A percentile compares a stretch with the other conserved stretches of the same genome.
Conservation (phyloP, 2,329 filamentous ascomycete genomes). For the Sclerotinia minor region DNA sequence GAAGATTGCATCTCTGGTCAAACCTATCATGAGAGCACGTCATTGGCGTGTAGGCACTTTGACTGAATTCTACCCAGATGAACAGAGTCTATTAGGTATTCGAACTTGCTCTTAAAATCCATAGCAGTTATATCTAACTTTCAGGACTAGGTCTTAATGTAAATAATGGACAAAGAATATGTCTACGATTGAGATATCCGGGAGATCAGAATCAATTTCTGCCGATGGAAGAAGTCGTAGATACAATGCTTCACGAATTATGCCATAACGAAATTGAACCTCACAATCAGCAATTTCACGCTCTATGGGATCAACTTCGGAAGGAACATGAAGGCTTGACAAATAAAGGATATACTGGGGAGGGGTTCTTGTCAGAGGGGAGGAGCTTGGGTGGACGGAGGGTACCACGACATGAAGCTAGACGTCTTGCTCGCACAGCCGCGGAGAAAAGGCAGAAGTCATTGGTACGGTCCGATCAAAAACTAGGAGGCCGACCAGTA, state of each 20-base stretch:
- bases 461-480: conserved; percentile 64
- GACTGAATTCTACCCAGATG: conserved; percentile 79
- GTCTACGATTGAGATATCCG: conserved; percentile 76
- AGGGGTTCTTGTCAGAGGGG: conserved; percentile 79
- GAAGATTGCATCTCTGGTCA: conserved; percentile 83
- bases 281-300: conserved; percentile 80
- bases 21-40: conserved; percentile 89
- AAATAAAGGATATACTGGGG: conserved; percentile 84
- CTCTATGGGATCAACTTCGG: conserved; percentile 84
- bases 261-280: conserved; percentile 84
- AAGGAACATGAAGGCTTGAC: conserved; percentile 78
- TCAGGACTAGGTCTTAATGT: conserved; percentile 68
- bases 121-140: neutral
- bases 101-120: conserved; percentile 2
- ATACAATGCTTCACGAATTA: conserved; percentile 94
- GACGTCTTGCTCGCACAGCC: conserved; percentile 69
- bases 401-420: conserved; percentile 71
- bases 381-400: conserved; percentile 67
- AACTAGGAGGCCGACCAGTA: conserved; percentile 64
- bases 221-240: conserved; percentile 74
- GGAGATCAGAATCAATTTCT: conserved; percentile 75
- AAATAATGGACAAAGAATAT: conserved; percentile 75
- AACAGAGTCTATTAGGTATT: conserved; percentile 70
- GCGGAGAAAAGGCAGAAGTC: conserved; percentile 68
- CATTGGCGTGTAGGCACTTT: conserved; percentile 78